phyloP scores from a whole-genome alignment of 1,139 yeast species.

The Diutina siamensis region DNA sequence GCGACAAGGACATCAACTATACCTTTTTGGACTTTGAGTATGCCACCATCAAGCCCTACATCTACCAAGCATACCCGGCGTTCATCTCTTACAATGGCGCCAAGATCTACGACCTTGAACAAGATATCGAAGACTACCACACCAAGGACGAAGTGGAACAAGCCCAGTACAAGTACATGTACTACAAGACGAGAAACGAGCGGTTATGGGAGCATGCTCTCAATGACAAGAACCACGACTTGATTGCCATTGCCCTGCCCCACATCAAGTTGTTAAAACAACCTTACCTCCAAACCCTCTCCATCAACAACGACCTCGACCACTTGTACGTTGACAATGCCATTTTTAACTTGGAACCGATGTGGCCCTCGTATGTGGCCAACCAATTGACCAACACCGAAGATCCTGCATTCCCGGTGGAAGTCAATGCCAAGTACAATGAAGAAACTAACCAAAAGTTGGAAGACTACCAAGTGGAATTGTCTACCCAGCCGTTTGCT shows the following conservation, averaged over 20 bases:
- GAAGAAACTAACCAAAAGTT: slow-evolving; percentile 47
- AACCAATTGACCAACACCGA: slow-evolving; percentile 44
- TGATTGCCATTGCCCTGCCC: slow-evolving; percentile 73
- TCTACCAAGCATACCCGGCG: slow-evolving; percentile 66
- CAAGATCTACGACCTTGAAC: slow-evolving; percentile 61
- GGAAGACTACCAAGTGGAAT: slow-evolving; percentile 54
- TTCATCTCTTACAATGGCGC: slow-evolving; percentile 84
- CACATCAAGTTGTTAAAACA: slow-evolving; percentile 57
- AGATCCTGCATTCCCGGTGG: slow-evolving; percentile 44
- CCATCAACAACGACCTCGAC: slow-evolving; percentile 51
- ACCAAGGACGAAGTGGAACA: slow-evolving; percentile 60
- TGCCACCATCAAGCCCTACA: slow-evolving; percentile 67
- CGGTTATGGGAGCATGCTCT: slow-evolving; percentile 74
- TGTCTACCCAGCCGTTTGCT: slow-evolving; percentile 67
- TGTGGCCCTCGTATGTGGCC: slow-evolving; percentile 63
- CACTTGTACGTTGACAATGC: slow-evolving; percentile 56
- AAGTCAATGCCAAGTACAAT: slow-evolving; percentile 42
- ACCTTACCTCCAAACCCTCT: slow-evolving; percentile 56
- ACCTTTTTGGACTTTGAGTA: slow-evolving; percentile 72
- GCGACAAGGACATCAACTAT: slow-evolving; percentile 14
- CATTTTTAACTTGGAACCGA: slow-evolving; percentile 58
- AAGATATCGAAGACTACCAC: slow-evolving; percentile 64
- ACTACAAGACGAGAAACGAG: slow-evolving; percentile 83
- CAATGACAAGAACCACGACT: slow-evolving; percentile 49
- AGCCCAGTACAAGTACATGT: slow-evolving; percentile 75